A percentile compares a stretch with the other conserved stretches of the same genome.
Conservation (phyloP, 106 monocot genomes). For the Posidonia australis region DNA sequence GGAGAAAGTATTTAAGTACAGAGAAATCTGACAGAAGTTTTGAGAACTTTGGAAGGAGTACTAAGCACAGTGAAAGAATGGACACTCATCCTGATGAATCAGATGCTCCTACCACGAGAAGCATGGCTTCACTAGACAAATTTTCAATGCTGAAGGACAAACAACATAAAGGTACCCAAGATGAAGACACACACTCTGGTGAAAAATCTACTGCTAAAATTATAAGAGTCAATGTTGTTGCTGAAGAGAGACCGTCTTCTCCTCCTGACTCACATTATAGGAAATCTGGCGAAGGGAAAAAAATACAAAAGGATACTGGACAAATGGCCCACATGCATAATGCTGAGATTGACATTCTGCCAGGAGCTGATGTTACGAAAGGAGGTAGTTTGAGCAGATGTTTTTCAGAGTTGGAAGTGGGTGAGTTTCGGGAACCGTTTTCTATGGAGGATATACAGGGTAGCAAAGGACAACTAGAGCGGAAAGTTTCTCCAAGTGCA, state of each 20-base stretch:
- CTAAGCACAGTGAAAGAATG: slow-evolving; percentile 22
- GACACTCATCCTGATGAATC: slow-evolving; percentile 20
- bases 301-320: slow-evolving; percentile 15
- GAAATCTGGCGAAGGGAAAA: slow-evolving; percentile 17
- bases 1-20: slow-evolving; percentile 11
- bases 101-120: slow-evolving; percentile 17
- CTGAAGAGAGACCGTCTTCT: slow-evolving; percentile 20
- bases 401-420: slow-evolving; percentile 78
- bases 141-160: slow-evolving; percentile 23
- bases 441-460: slow-evolving; percentile 21
- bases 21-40: slow-evolving; percentile 25
- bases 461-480: slow-evolving; percentile 32
- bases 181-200: slow-evolving; percentile 18
- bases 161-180: slow-evolving; percentile 17
- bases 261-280: slow-evolving; percentile 21
- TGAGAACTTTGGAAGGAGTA: slow-evolving; percentile 18
- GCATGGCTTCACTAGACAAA: slow-evolving; percentile 9
- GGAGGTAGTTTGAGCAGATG: slow-evolving; percentile 52
- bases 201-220: slow-evolving; percentile 22
- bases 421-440: slow-evolving; percentile 77
- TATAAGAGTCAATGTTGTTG: slow-evolving; percentile 6
- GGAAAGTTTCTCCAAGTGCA: slow-evolving; percentile 43
- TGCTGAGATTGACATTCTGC: slow-evolving; percentile 21
- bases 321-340: slow-evolving; percentile 9
- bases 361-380: slow-evolving; percentile 8